A percentile compares a stretch with the other conserved stretches of the same genome.
Evolutionary conservation across 2,329 filamentous ascomycete species (phyloP).

Genomic region (Hypoxylon sp.): DNA sequence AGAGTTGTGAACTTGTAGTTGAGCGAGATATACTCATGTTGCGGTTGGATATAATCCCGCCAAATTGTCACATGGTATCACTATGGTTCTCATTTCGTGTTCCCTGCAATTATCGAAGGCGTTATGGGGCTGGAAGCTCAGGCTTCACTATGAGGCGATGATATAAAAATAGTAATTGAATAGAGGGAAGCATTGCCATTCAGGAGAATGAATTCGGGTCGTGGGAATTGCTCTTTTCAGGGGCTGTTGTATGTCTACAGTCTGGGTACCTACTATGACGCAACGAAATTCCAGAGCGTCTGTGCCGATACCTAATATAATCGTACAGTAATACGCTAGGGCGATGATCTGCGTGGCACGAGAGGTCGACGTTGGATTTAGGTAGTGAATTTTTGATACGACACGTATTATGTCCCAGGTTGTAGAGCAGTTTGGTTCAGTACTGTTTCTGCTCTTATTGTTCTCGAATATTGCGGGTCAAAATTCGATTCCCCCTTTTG

Average conservation of each 20-base stretch:
- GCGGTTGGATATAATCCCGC: neutral
- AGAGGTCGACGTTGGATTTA: neutral
- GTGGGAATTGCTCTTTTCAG: too few species aligned
- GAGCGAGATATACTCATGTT: neutral
- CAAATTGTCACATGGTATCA: neutral
- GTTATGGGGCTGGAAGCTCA: too few species aligned
- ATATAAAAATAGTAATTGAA: too few species aligned
- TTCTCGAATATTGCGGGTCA: constrained; percentile 6
- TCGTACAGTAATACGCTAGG: neutral
- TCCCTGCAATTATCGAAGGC: too few species aligned
- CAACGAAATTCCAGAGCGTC: neutral
- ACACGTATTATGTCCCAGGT: constrained; percentile 7
- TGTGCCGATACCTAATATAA: neutral
- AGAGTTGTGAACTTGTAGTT: constrained; percentile 9
- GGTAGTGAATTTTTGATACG: neutral
- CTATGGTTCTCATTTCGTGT: too few species aligned
- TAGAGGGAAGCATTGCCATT: too few species aligned
- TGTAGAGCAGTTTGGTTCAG: neutral
- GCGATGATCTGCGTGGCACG: constrained; percentile 5
- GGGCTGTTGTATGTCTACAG: neutral
- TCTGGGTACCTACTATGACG: neutral
- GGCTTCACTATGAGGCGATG: too few species aligned
- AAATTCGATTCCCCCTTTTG: constrained; percentile 1
- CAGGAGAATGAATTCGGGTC: too few species aligned
- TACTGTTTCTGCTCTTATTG: constrained; percentile 4